phyloP scores from a whole-genome alignment of 2,329 filamentous ascomycete species.

The Lasiodiplodia sp. region DNA sequence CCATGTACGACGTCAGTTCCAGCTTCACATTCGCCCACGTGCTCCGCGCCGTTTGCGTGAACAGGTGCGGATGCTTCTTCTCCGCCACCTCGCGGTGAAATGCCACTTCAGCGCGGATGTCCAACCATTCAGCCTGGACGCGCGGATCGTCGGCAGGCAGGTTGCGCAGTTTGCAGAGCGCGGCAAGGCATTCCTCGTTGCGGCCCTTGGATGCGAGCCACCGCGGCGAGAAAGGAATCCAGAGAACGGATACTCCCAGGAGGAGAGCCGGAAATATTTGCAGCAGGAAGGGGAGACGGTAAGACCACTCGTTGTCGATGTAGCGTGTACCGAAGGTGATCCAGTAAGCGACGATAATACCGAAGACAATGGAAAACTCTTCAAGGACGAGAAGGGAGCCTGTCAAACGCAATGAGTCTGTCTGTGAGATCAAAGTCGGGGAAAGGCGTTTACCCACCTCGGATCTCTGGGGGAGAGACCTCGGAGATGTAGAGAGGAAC shows the following conservation, averaged over 20 bases:
- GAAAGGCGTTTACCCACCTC: conserved; percentile 35
- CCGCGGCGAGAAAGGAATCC: conserved; percentile 63
- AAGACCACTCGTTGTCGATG: conserved; percentile 53
- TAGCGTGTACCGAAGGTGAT: conserved; percentile 60
- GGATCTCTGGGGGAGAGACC: conserved; percentile 57
- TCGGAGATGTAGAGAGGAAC: conserved; percentile 48
- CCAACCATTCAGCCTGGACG: conserved; percentile 60
- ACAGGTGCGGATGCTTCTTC: conserved; percentile 46
- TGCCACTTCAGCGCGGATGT: conserved; percentile 61
- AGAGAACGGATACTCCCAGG: conserved; percentile 50
- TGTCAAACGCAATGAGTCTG: too few species aligned
- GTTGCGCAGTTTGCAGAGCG: conserved; percentile 52
- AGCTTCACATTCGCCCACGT: conserved; percentile 46
- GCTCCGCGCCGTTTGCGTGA: conserved; percentile 34
- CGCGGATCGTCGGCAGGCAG: conserved; percentile 58
- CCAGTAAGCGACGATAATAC: conserved; percentile 62
- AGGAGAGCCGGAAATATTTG: conserved; percentile 53
- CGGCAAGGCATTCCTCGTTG: conserved; percentile 57
- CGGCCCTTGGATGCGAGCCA: conserved; percentile 59
- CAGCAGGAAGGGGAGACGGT: conserved; percentile 56
- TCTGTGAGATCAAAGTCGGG: too few species aligned
- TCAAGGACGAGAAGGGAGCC: conserved; percentile 58
- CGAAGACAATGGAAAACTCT: conserved; percentile 55
- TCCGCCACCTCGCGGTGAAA: conserved; percentile 58
- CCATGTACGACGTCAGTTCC: conserved; percentile 55